Conservation (phyloP, 2,329 filamentous ascomycete species). For the Ascochyta koolunga region DNA sequence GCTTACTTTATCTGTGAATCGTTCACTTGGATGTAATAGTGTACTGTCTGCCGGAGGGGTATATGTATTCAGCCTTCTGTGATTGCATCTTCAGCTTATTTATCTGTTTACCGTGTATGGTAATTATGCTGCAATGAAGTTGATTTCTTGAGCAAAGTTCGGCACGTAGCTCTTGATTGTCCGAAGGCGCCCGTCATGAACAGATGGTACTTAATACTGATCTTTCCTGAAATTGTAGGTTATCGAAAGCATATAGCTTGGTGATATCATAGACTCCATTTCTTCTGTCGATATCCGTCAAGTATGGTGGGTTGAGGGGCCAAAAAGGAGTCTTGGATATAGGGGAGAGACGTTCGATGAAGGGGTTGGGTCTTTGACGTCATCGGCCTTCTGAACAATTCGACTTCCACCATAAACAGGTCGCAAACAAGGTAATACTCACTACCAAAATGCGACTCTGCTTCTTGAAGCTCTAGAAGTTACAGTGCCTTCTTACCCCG, state of each 20-base stretch:
- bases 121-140: no score
- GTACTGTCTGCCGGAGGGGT: neutral
- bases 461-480: neutral
- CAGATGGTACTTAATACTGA: no score
- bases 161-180: no score
- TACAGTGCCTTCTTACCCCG: constrained; percentile 7
- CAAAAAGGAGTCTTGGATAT: neutral
- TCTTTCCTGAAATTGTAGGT: no score
- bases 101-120: no score
- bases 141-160: no score
- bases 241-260: no score
- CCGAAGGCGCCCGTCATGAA: no score
- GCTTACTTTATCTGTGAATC: neutral
- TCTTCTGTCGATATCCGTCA: no score
- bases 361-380: neutral
- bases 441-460: neutral
- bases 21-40: neutral
- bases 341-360: neutral
- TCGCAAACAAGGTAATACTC: neutral
- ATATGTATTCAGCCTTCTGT: neutral
- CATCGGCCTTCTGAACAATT: neutral
- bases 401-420: neutral
- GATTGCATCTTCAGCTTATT: neutral
- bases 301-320: neutral
- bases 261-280: no score